Conservation (phyloP, 371 early-diverging fungal species). For the Mucor sp. region DNA sequence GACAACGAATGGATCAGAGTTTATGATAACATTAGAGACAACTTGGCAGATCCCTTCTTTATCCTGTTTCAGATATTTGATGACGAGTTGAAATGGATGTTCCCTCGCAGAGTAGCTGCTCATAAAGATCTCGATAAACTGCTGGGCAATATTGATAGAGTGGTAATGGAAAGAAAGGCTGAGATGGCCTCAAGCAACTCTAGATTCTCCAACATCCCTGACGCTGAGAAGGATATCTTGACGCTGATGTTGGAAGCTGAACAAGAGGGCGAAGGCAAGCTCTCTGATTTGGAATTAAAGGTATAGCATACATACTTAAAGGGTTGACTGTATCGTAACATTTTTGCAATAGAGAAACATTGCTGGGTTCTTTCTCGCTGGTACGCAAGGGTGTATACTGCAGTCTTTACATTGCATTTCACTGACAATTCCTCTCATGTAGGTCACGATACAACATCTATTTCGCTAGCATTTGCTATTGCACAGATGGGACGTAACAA, state of each 20-base stretch:
- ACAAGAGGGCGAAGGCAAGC: slow-evolving; percentile 19
- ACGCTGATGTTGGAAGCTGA: slow-evolving; percentile 48
- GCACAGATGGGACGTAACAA: slow-evolving; percentile 28
- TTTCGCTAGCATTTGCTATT: slow-evolving; percentile 27
- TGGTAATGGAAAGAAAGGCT: slow-evolving; percentile 31
- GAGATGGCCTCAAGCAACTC: background rate
- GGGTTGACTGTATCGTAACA: background rate
- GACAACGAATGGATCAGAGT: slow-evolving; percentile 20
- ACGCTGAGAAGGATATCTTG: slow-evolving; percentile 48
- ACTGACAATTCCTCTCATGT: background rate
- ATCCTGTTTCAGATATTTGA: slow-evolving; percentile 26
- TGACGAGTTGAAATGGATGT: slow-evolving; percentile 17
- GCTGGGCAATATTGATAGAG: slow-evolving; percentile 6
- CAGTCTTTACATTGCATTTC: too few relatives aligned
- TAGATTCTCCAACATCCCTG: background rate
- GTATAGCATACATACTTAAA: too few relatives aligned
- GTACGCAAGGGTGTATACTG: background rate
- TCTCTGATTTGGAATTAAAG: slow-evolving; percentile 30
- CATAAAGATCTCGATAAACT: slow-evolving; percentile 14
- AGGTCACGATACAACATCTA: slow-evolving; percentile 40
- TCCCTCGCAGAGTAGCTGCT: slow-evolving; percentile 10
- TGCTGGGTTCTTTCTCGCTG: slow-evolving; percentile 7
- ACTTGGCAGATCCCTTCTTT: slow-evolving; percentile 16
- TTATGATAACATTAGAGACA: slow-evolving; percentile 12
- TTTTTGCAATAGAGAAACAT: slow-evolving; percentile 7